These are phyloP conservation scores for Mycosphaerella sp. DNA, from an alignment of 2,329 filamentous ascomycete genomes.

Conservation along the genomic window DNA sequence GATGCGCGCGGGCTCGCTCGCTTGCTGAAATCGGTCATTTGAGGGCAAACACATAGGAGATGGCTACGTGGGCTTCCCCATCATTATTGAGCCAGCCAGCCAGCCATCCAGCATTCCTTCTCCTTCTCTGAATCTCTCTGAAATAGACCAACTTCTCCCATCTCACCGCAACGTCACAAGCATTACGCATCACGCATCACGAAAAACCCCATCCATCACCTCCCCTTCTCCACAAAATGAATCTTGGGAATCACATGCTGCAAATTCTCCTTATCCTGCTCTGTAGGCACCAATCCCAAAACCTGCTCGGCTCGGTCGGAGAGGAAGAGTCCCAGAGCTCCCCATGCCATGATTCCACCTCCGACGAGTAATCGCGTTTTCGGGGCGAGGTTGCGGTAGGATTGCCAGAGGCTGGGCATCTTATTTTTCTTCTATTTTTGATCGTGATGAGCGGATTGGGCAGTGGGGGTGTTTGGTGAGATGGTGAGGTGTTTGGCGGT, in stretches of 20 bases:
- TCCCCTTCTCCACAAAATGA: slow-evolving; percentile 51
- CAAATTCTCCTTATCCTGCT: slow-evolving; percentile 65
- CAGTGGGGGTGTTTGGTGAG: too few species aligned
- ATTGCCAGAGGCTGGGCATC: slow-evolving; percentile 17
- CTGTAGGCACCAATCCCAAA: slow-evolving; percentile 65
- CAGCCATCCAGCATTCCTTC: too few species aligned
- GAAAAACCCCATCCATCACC: slow-evolving; percentile 17
- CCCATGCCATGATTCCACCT: slow-evolving; percentile 69
- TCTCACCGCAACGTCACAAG: too few species aligned
- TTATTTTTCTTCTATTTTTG: background rate
- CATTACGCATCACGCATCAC: background rate
- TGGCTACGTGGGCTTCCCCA: too few species aligned
- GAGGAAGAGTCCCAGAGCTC: slow-evolving; percentile 63
- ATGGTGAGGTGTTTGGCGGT: too few species aligned
- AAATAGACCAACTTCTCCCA: too few species aligned
- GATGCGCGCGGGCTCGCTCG: too few species aligned
- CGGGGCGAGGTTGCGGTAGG: slow-evolving; percentile 65
- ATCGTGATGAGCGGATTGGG: background rate
- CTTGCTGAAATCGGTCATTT: too few species aligned
- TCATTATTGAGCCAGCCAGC: too few species aligned
- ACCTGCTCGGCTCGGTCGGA: slow-evolving; percentile 67
- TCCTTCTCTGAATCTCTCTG: too few species aligned
- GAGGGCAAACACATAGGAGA: too few species aligned
- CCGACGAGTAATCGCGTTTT: slow-evolving; percentile 68
- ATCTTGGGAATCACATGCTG: slow-evolving; percentile 58